phyloP scores from a whole-genome alignment of 2,329 filamentous ascomycete species.

The Dichotomopilus funicola region DNA sequence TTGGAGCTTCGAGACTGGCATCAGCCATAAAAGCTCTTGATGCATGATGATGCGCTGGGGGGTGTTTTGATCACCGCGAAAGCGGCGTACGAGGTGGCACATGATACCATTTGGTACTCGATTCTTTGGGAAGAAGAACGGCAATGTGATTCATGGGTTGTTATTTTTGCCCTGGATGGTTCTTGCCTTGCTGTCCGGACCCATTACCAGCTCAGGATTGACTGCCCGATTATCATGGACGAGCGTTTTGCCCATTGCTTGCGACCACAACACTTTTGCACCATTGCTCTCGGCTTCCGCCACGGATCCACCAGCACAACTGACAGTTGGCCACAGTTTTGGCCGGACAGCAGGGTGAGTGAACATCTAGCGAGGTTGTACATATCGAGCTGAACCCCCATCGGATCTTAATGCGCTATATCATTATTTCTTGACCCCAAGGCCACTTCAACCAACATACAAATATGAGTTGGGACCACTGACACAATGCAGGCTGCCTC shows the following conservation, averaged over 20 bases:
- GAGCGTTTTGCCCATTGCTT: constrained; percentile 1
- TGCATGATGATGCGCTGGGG: constrained; percentile 19
- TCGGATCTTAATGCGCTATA: constrained; percentile 28
- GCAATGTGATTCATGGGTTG: constrained; percentile 11
- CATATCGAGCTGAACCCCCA: constrained; percentile 41
- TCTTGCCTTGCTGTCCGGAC: constrained; percentile 37
- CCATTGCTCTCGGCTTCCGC: constrained; percentile 17
- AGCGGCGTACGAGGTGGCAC: constrained; percentile 10
- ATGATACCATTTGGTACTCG: constrained; percentile 21
- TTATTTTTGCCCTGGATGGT: constrained; percentile 25
- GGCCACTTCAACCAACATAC: constrained; percentile 1
- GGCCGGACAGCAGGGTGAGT: constrained; percentile 51
- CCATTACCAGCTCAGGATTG: constrained; percentile 21
- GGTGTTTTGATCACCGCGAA: constrained; percentile 17
- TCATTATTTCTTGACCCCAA: constrained; percentile 10
- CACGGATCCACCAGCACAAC: constrained; percentile 21
- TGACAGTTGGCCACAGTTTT: constrained; percentile 30
- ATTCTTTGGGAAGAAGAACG: constrained; percentile 27
- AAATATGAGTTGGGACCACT: constrained; percentile 17
- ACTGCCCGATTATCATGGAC: constrained; percentile 24
- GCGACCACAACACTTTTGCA: constrained; percentile 7
- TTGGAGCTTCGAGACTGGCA: constrained; percentile 7
- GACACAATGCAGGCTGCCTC: constrained; percentile 16
- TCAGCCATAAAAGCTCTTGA: constrained; percentile 6
- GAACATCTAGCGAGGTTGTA: constrained; percentile 39